These are phyloP conservation scores for Metroxylon sagu DNA, from an alignment of 176 grass and related monocot genomes.

Conservation along the genomic window DNA sequence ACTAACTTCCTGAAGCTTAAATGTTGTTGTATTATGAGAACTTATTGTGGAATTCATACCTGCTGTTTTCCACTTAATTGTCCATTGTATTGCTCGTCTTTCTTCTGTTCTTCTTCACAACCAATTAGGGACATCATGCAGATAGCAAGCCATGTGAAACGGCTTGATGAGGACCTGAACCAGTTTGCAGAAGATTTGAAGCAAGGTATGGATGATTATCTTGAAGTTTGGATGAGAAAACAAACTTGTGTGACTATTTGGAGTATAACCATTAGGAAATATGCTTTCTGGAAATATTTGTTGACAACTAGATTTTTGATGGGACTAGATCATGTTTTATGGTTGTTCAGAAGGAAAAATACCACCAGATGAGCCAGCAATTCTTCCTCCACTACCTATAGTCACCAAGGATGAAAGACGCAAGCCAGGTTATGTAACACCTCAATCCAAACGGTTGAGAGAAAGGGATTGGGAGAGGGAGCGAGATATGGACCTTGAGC, in stretches of 20 bases:
- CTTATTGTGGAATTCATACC: no score
- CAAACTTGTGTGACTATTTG: no score
- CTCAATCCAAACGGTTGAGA: conserved; percentile 73
- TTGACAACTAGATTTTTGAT: no score
- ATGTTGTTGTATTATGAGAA: no score
- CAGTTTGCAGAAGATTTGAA: conserved; percentile 96
- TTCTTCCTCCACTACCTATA: conserved; percentile 54
- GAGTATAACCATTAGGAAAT: no score
- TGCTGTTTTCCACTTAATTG: no score
- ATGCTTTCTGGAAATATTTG: no score
- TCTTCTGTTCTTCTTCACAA: not conserved
- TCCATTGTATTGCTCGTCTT: not conserved
- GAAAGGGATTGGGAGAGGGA: conserved; percentile 83
- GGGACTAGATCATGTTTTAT: not conserved
- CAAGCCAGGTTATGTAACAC: conserved; percentile 56
- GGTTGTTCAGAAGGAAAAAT: conserved; percentile 65
- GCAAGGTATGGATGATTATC: conserved; percentile 45
- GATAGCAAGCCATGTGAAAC: conserved; percentile 96
- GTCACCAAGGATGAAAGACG: conserved; percentile 64
- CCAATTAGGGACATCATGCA: conserved; percentile 11
- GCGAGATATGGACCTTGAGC: conserved; percentile 75
- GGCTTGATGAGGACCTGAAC: conserved; percentile 81
- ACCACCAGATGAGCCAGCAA: conserved; percentile 61
- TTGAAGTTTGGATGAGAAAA: no score
- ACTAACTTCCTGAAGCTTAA: no score